These are phyloP conservation scores for Entomortierella parvispora DNA, from an alignment of 192 early-diverging fungal genomes.

Conservation along the genomic window DNA sequence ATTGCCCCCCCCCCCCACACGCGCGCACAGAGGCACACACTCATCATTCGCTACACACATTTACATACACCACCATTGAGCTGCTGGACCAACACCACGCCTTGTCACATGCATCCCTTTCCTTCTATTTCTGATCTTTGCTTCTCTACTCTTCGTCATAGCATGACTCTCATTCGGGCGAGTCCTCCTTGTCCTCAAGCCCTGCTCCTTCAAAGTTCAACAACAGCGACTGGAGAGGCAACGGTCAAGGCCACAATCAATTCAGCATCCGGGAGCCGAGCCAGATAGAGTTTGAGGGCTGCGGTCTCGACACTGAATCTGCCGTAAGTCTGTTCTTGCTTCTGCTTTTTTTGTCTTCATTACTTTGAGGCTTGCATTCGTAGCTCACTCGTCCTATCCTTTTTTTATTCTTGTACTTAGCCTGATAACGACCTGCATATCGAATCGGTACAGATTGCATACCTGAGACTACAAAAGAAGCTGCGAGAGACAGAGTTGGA, in stretches of 20 bases:
- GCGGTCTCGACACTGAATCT: constrained; percentile 22
- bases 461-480: constrained; percentile 24
- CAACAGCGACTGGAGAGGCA: constrained; percentile 24
- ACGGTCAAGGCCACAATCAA: constrained; percentile 19
- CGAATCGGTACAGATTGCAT: constrained; percentile 22
- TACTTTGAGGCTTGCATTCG: not conserved
- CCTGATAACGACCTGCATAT: constrained; percentile 12
- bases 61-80: no score
- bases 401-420: not conserved
- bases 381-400: not conserved
- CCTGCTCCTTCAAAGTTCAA: constrained; percentile 1
- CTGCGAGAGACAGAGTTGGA: constrained; percentile 22
- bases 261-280: constrained; percentile 38
- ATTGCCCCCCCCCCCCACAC: no score
- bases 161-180: constrained; percentile 27
- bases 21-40: no score
- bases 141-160: constrained; percentile 2
- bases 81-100: no score
- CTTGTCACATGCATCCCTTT: not conserved
- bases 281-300: constrained; percentile 31
- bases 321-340: constrained; percentile 18
- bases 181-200: constrained; percentile 15
- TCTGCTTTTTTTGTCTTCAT: no score
- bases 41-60: no score
- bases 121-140: not conserved